phyloP scores from a whole-genome alignment of 768 basidiomycete genomes.

The Hericium erinaceus region DNA sequence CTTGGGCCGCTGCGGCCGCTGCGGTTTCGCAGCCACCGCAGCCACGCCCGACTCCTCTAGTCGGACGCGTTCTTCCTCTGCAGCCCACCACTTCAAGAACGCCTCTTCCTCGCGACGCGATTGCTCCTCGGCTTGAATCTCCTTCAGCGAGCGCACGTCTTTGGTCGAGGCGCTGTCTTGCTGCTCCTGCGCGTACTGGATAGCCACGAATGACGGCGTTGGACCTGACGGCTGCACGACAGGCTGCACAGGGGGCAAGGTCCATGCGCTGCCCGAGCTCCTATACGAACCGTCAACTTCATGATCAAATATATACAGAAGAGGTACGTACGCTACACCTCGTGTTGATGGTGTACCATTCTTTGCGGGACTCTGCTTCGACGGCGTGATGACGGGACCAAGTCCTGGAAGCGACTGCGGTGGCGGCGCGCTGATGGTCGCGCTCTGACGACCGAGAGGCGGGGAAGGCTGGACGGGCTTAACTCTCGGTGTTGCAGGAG shows the following conservation, averaged over 20 bases:
- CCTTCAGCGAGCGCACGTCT: conserved; percentile 55
- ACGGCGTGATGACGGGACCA: conserved; percentile 60
- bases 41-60: conserved; percentile 29
- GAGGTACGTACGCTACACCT: conserved; percentile 40
- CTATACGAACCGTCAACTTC: neutral
- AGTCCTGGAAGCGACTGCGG: conserved; percentile 25
- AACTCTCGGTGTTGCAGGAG: neutral
- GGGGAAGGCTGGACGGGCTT: neutral
- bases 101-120: conserved; percentile 34
- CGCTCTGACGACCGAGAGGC: neutral
- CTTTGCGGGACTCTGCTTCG: conserved; percentile 31
- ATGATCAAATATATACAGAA: neutral
- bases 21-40: neutral
- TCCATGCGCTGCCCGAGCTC: conserved; percentile 56
- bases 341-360: conserved; percentile 25
- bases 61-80: conserved; percentile 67
- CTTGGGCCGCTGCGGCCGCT: neutral
- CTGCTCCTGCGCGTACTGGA: conserved; percentile 69
- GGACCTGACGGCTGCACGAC: conserved; percentile 10
- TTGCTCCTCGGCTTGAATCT: conserved; percentile 83
- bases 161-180: conserved; percentile 33
- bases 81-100: conserved; percentile 85
- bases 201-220: conserved; percentile 66
- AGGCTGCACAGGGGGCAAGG: conserved; percentile 33
- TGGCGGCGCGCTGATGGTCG: neutral